Conservation (phyloP, 2,329 filamentous ascomycete species). For the Neopestalotiopsis rosae region DNA sequence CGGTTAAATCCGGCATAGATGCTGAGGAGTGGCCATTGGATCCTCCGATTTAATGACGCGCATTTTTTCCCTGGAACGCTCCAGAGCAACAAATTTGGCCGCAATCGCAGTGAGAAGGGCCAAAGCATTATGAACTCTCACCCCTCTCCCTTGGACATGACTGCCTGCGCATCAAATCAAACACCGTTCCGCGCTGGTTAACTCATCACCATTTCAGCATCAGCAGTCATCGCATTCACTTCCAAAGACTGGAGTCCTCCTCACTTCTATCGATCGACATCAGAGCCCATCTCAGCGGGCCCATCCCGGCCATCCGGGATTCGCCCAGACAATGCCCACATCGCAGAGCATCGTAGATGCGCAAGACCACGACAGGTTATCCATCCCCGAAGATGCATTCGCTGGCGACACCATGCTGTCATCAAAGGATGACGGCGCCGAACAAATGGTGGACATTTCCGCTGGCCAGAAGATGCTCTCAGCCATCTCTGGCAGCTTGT, state of each 20-base stretch:
- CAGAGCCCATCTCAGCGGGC: constrained; percentile 23
- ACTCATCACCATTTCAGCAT: not conserved
- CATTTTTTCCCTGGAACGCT: constrained; percentile 19
- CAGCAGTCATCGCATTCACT: not conserved
- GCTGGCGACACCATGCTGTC: constrained; percentile 38
- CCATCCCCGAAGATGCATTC: constrained; percentile 39
- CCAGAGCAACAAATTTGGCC: constrained; percentile 11
- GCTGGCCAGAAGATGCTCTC: constrained; percentile 92
- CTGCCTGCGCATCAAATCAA: not conserved
- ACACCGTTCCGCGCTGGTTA: constrained; percentile 20
- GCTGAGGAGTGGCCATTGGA: not conserved
- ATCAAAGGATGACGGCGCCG: constrained; percentile 41
- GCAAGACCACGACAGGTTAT: constrained; percentile 45
- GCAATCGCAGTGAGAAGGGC: constrained; percentile 17
- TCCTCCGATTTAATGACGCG: constrained; percentile 27
- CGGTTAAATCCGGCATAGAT: constrained; percentile 10
- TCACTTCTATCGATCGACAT: not conserved
- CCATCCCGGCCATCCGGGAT: constrained; percentile 33
- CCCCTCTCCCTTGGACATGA: constrained; percentile 3
- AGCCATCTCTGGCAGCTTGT: constrained; percentile 85
- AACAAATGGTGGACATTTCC: constrained; percentile 70
- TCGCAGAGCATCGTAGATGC: constrained; percentile 29
- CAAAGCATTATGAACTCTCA: constrained; percentile 6
- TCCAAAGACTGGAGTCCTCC: too few species aligned
- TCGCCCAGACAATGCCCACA: constrained; percentile 30